Base-by-base conservation (phyloP, 2,329 filamentous ascomycete species). In the Coniochaeta sp. region DNA sequence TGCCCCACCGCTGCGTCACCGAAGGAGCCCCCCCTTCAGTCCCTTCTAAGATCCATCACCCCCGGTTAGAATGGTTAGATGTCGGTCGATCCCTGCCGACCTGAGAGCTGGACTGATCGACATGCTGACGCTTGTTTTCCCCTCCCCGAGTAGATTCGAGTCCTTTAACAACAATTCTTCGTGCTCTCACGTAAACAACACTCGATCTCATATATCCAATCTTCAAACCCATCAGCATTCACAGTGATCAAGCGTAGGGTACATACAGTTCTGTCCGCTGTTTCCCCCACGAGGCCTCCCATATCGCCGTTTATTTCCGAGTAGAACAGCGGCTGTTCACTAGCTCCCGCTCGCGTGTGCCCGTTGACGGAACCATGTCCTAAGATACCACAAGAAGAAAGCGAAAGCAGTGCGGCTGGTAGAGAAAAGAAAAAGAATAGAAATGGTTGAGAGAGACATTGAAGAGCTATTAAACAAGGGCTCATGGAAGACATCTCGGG, bases 401-500 rank as follows among this genome's bases (percentile, higher is more conserved):
- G 42, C 24, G 19, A 47, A 24, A 47, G 42, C 22, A 47, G 42
- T 47, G 19, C 16, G 42, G 42, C 42, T 19, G 42, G 42, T 12
- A 47, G n/a, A 47, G 19, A 47, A 24, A 6, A 47, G 42, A 19
- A 42, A 8, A 47, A 47, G 38, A 40, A 47, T 24, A 52, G 47
- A 52, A 30, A 81, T 80, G 78, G 74, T 72, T 60, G 75, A 77
- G 60, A 66, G 75, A 58, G 74, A 80, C 64, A 75, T 82, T 42
- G 72, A 80, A 50, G 73, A 74, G 62, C 70, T 81, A 62, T 73
- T 83, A 40, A 70, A 77, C 64, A 79, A 77, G 65, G 81, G 81
- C 59, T 80, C 78, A 60, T 83, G 79, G 68, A 78, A 73, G 63
- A 80, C 78, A 34, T 75, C 79, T 9, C 75, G 80, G 63, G 73